Percentiles rank a stretch among this genome's conserved stretches.
These are phyloP conservation scores for Tolypocladium tundrense DNA, from an alignment of 2,329 filamentous ascomycete genomes.

Conservation along the genomic window DNA sequence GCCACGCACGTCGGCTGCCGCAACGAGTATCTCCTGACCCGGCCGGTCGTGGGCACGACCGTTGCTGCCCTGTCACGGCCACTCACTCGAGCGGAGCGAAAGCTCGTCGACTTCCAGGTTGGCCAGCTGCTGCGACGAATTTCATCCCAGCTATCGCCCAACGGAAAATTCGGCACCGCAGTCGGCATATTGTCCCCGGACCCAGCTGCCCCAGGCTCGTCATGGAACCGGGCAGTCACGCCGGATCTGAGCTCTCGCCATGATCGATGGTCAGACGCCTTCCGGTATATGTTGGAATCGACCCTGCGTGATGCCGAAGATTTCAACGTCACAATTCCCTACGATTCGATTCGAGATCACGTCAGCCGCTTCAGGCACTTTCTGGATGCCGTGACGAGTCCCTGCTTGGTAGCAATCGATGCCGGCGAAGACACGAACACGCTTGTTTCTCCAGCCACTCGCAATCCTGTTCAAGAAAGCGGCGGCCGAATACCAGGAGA, in stretches of 20 bases:
- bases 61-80: conserved; percentile 24
- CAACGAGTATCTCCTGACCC: conserved; percentile 32
- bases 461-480: background rate
- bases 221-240: conserved; percentile 12
- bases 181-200: conserved; percentile 11
- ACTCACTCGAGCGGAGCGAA: conserved; percentile 23
- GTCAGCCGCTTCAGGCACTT: conserved; percentile 36
- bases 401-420: conserved; percentile 45
- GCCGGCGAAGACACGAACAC: conserved; percentile 39
- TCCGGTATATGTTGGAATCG: conserved; percentile 44
- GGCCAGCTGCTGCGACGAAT: conserved; percentile 36
- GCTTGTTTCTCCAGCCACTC: conserved; percentile 22
- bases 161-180: conserved; percentile 33
- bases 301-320: conserved; percentile 51
- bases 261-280: conserved; percentile 44
- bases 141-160: conserved; percentile 32
- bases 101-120: conserved; percentile 32
- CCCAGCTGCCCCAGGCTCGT: background rate
- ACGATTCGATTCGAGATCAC: conserved; percentile 42
- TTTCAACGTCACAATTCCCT: conserved; percentile 46
- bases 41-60: conserved; percentile 24
- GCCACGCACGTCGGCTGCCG: conserved; percentile 13
- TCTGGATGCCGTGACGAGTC: conserved; percentile 40
- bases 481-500: too few relatives aligned
- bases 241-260: conserved; percentile 7